Evolutionary conservation across 768 basidiomycete species (phyloP).

Genomic region (Amanita phalloides): DNA sequence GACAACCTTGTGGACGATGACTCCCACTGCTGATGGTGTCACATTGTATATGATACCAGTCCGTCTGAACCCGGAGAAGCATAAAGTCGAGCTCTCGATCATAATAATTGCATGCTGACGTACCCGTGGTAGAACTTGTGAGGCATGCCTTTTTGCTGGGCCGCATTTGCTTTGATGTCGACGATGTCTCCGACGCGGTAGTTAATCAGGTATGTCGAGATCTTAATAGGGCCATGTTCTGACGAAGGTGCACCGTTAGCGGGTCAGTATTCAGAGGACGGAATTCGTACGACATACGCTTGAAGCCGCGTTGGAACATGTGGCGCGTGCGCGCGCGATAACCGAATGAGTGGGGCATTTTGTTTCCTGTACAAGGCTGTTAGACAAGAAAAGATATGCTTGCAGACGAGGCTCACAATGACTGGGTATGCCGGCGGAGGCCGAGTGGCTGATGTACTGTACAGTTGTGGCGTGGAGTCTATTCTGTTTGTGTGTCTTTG

Average conservation of each 20-base stretch:
- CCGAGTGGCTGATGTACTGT: conserved; percentile 64
- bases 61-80: conserved; percentile 40
- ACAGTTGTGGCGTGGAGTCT: conserved; percentile 43
- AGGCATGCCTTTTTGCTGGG: conserved; percentile 99
- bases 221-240: conserved; percentile 85
- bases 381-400: background rate
- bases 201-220: conserved; percentile 89
- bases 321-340: conserved; percentile 99
- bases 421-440: conserved; percentile 29
- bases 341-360: conserved; percentile 99
- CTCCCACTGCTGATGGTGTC: conserved; percentile 86
- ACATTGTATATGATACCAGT: conserved; percentile 99
- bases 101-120: conserved; percentile 21
- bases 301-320: conserved; percentile 99
- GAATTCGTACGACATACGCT: conserved; percentile 46
- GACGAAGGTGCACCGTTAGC: conserved; percentile 6
- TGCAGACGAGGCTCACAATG: conserved; percentile 38
- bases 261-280: conserved; percentile 8
- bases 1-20: conserved; percentile 97
- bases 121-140: conserved; percentile 98
- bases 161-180: conserved; percentile 98
- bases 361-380: conserved; percentile 21
- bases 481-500: conserved; percentile 30
- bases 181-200: conserved; percentile 98
- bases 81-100: background rate